These are phyloP conservation scores for Filosporella fistucella DNA, from an alignment of 495 filamentous ascomycete genomes.

Conservation along the genomic window DNA sequence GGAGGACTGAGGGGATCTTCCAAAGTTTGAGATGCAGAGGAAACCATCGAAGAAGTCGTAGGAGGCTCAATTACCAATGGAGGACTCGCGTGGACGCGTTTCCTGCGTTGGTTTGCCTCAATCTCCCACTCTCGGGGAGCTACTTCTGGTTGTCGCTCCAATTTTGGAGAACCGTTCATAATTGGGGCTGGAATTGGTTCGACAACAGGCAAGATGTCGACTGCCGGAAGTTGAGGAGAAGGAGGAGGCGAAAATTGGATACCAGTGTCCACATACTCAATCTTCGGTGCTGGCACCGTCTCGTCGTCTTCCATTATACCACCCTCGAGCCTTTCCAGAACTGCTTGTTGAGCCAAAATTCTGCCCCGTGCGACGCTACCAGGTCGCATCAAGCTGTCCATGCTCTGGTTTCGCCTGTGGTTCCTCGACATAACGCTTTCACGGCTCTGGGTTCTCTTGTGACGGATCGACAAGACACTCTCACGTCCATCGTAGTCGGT, in stretches of 20 bases:
- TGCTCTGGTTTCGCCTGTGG: conserved; percentile 42
- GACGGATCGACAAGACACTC: conserved; percentile 39
- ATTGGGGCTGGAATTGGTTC: conserved; percentile 29
- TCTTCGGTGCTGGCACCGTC: conserved; percentile 14
- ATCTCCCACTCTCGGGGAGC: conserved; percentile 50
- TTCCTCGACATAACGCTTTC: conserved; percentile 38
- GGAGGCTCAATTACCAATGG: conserved; percentile 35
- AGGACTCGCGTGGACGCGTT: conserved; percentile 48
- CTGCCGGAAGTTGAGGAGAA: conserved; percentile 53
- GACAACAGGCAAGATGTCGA: conserved; percentile 21
- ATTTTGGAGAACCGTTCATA: conserved; percentile 19
- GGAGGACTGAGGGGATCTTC: conserved; percentile 64
- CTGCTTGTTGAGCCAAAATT: conserved; percentile 39
- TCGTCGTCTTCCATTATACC: conserved; percentile 43
- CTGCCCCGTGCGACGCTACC: conserved; percentile 43
- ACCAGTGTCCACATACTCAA: conserved; percentile 64
- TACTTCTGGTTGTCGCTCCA: conserved; percentile 30
- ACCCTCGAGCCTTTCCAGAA: conserved; percentile 44
- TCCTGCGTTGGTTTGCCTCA: conserved; percentile 68
- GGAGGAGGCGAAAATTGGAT: conserved; percentile 79
- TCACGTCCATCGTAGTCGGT: conserved; percentile 50
- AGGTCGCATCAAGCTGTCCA: conserved; percentile 43
- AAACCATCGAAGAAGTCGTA: conserved; percentile 52
- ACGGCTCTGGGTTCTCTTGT: conserved; percentile 36
- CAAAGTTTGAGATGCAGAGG: conserved; percentile 66